phyloP scores from a whole-genome alignment of 2,329 filamentous ascomycete genomes.

The Claviceps pusilla region DNA sequence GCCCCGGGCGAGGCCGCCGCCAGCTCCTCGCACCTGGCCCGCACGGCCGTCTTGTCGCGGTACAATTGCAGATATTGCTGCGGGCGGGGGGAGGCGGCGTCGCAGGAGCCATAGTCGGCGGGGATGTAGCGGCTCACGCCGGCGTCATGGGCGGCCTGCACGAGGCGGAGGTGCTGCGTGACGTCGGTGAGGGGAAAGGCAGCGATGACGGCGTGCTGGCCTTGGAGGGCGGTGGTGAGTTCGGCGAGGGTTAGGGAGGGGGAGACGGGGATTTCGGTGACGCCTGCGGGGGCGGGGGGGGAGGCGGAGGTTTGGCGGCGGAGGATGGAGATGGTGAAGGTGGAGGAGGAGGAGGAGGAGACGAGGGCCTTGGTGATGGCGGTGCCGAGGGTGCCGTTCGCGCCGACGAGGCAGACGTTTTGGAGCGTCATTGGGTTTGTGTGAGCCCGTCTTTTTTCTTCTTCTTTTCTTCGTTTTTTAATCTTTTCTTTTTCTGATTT shows the following conservation, averaged over 20 bases:
- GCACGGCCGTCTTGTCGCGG: conserved; percentile 20
- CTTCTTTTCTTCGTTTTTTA: background rate
- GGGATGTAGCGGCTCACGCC: conserved; percentile 48
- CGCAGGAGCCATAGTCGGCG: conserved; percentile 37
- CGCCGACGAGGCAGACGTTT: conserved; percentile 21
- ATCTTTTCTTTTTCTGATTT: background rate
- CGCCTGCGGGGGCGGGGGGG: conserved; percentile 9
- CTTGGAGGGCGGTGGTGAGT: conserved; percentile 33
- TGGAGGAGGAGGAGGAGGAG: conserved; percentile 23
- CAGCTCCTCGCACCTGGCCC: conserved; percentile 16
- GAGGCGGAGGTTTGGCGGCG: conserved; percentile 28
- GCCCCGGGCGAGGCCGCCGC: conserved; percentile 19
- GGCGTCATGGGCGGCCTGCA: conserved; percentile 42
- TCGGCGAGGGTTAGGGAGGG: conserved; percentile 17
- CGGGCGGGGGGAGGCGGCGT: conserved; percentile 21
- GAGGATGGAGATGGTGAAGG: conserved; percentile 39
- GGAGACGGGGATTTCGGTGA: conserved; percentile 13
- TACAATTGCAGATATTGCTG: conserved; percentile 19
- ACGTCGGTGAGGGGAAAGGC: conserved; percentile 27
- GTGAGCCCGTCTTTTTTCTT: background rate
- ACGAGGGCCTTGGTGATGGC: conserved; percentile 23
- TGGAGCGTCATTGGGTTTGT: conserved; percentile 7
- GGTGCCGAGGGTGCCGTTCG: conserved; percentile 25
- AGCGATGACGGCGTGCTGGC: conserved; percentile 41
- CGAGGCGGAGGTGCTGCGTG: conserved; percentile 29